A percentile compares a stretch with the other conserved stretches of the same genome.
Conservation (phyloP, 2,329 filamentous ascomycete genomes). For the Paraphoma chrysanthemicola region DNA sequence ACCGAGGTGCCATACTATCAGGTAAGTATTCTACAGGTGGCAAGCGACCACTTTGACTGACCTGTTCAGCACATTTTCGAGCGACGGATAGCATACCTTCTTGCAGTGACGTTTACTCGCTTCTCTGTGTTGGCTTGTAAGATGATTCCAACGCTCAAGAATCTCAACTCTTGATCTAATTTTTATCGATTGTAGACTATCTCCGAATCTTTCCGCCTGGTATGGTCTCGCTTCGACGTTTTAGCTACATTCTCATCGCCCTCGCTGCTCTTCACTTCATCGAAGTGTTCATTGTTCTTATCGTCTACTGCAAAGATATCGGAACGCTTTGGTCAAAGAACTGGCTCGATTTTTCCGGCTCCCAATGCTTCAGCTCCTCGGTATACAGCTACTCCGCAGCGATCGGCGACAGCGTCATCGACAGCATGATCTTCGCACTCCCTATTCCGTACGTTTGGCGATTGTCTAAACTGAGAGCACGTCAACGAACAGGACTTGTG, state of each 20-base stretch:
- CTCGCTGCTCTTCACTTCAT: slow-evolving; percentile 26
- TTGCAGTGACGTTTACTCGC: slow-evolving; percentile 41
- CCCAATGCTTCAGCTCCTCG: slow-evolving; percentile 32
- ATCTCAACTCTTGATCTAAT: not conserved
- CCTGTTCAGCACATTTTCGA: slow-evolving; percentile 31
- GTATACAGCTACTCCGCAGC: slow-evolving; percentile 36
- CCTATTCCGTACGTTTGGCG: slow-evolving; percentile 34
- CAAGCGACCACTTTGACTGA: not conserved
- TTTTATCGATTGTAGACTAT: slow-evolving; percentile 29
- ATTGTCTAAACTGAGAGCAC: slow-evolving; percentile 24
- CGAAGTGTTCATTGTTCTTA: slow-evolving; percentile 30
- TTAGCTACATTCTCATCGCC: slow-evolving; percentile 23
- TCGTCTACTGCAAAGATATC: slow-evolving; percentile 30
- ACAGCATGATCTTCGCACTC: slow-evolving; percentile 34
- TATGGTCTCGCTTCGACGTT: slow-evolving; percentile 20
- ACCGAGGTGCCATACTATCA: slow-evolving; percentile 32
- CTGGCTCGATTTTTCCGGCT: slow-evolving; percentile 28
- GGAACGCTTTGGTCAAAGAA: slow-evolving; percentile 28
- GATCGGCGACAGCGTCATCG: slow-evolving; percentile 33
- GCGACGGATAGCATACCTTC: slow-evolving; percentile 44
- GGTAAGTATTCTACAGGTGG: slow-evolving; percentile 1
- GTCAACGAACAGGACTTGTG: slow-evolving; percentile 30
- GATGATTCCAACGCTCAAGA: not conserved
- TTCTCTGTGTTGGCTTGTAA: slow-evolving; percentile 35
- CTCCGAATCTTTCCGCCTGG: slow-evolving; percentile 43